A percentile compares a stretch with the other conserved stretches of the same genome.
Evolutionary conservation across 805 yeast species (phyloP).

Genomic region (Ogataea glucozyma): DNA sequence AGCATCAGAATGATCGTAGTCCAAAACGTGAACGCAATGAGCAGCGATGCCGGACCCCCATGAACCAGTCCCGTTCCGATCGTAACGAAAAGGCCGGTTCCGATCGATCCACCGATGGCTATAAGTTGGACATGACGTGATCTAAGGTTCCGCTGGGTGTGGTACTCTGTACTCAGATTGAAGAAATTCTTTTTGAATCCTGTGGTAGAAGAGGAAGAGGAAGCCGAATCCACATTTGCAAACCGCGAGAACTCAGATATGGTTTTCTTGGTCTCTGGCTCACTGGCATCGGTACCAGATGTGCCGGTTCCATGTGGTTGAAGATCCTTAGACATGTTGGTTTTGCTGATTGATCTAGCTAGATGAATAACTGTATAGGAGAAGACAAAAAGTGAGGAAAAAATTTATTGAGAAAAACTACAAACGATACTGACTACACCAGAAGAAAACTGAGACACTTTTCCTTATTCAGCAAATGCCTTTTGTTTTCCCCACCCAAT

Average conservation of each 20-base stretch:
- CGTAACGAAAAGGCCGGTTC: conserved; percentile 41
- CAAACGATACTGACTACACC: no score
- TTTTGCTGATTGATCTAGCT: no score
- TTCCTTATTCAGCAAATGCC: background rate
- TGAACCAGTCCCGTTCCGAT: conserved; percentile 37
- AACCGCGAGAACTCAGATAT: background rate
- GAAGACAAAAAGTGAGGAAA: no score
- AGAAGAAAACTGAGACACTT: no score
- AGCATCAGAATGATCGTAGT: conserved; percentile 34
- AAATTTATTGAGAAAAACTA: no score
- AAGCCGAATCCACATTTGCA: conserved; percentile 1
- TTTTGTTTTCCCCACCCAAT: conserved; percentile 1
- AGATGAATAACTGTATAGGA: no score
- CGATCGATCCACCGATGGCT: conserved; percentile 44
- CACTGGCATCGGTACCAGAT: background rate
- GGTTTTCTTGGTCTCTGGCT: background rate
- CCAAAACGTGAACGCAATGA: conserved; percentile 38
- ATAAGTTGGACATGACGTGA: conserved; percentile 41
- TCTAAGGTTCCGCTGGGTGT: conserved; percentile 35
- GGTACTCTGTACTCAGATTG: conserved; percentile 11
- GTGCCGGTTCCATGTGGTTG: conserved; percentile 3
- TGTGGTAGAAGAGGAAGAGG: conserved; percentile 10
- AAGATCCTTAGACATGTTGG: background rate
- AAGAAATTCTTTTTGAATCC: conserved; percentile 13
- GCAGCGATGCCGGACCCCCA: conserved; percentile 40